Evolutionary conservation across 2,329 filamentous ascomycete genomes (phyloP).

Genomic region (Allantophomopsis cytisporea): DNA sequence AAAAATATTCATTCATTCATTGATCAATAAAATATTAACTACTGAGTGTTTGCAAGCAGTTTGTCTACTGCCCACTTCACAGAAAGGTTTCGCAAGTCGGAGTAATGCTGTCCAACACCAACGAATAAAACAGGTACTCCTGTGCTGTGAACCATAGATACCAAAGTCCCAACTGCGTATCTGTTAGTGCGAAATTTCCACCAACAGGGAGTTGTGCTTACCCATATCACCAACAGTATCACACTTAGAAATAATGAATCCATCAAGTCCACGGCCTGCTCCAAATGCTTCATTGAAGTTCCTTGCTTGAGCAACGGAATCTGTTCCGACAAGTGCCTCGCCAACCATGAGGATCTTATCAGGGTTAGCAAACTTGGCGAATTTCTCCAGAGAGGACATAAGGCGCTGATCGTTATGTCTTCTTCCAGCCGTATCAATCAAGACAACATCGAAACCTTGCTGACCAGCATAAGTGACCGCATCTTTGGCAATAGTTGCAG

Average conservation of each 20-base stretch:
- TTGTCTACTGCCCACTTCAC: slow-evolving; percentile 59
- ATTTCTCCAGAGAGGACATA: slow-evolving; percentile 95
- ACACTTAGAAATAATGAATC: slow-evolving; percentile 97
- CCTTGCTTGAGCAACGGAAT: slow-evolving; percentile 86
- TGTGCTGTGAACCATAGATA: slow-evolving; percentile 95
- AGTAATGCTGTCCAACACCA: slow-evolving; percentile 54
- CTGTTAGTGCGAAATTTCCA: background rate
- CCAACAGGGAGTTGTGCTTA: slow-evolving; percentile 30
- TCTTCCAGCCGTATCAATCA: slow-evolving; percentile 92
- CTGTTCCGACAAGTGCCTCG: slow-evolving; percentile 80
- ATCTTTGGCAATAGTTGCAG: slow-evolving; percentile 87
- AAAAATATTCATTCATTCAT: too few species aligned
- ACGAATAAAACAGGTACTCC: slow-evolving; percentile 93
- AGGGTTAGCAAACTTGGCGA: slow-evolving; percentile 87
- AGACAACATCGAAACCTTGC: slow-evolving; percentile 76
- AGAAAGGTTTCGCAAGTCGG: slow-evolving; percentile 54
- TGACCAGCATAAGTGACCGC: slow-evolving; percentile 70
- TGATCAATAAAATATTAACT: background rate
- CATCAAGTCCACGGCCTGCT: slow-evolving; percentile 65
- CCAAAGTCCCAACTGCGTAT: slow-evolving; percentile 50
- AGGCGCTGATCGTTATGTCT: slow-evolving; percentile 35
- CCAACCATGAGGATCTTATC: slow-evolving; percentile 95
- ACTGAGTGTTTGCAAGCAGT: slow-evolving; percentile 25
- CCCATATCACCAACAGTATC: slow-evolving; percentile 99
- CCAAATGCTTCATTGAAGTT: slow-evolving; percentile 96